These are phyloP conservation scores for Rhizophora mangle DNA, from an alignment of 345 rosid genomes.

Conservation along the genomic window DNA sequence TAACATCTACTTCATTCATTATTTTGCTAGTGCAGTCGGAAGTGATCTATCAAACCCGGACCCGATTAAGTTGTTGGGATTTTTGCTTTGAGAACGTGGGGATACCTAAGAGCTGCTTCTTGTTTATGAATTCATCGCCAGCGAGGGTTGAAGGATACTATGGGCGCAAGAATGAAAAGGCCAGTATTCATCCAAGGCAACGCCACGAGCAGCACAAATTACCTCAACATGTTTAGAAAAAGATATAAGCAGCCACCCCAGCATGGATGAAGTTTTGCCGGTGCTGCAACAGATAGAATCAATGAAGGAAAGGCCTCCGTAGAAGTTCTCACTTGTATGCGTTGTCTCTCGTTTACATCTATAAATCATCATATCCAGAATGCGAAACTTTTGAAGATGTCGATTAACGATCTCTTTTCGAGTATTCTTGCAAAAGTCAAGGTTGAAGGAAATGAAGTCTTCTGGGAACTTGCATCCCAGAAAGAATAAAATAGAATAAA, in stretches of 20 bases:
- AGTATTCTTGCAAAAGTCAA: not conserved
- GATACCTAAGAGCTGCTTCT: too few species aligned
- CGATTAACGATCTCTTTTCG: too few species aligned
- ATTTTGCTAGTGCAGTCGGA: too few species aligned
- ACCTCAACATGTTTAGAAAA: constrained; percentile 36
- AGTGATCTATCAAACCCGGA: too few species aligned
- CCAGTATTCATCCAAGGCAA: constrained; percentile 47
- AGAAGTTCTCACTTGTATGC: not conserved
- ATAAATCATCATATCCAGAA: too few species aligned
- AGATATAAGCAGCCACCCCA: constrained; percentile 49
- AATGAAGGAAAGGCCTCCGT: constrained; percentile 24
- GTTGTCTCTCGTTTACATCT: not conserved
- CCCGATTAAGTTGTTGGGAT: too few species aligned
- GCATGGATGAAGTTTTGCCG: constrained; percentile 51
- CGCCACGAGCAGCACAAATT: constrained; percentile 45
- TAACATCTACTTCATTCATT: too few species aligned
- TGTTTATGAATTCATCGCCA: too few species aligned
- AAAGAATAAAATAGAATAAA: too few species aligned
- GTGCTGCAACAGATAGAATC: constrained; percentile 48
- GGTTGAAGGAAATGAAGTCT: not conserved
- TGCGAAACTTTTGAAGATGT: too few species aligned
- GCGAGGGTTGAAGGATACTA: constrained; percentile 7
- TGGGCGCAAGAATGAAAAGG: constrained; percentile 50
- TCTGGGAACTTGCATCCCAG: not conserved
- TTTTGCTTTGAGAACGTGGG: too few species aligned